phyloP scores from a whole-genome alignment of 2,329 filamentous ascomycete species.

The Coleophoma crateriformis region DNA sequence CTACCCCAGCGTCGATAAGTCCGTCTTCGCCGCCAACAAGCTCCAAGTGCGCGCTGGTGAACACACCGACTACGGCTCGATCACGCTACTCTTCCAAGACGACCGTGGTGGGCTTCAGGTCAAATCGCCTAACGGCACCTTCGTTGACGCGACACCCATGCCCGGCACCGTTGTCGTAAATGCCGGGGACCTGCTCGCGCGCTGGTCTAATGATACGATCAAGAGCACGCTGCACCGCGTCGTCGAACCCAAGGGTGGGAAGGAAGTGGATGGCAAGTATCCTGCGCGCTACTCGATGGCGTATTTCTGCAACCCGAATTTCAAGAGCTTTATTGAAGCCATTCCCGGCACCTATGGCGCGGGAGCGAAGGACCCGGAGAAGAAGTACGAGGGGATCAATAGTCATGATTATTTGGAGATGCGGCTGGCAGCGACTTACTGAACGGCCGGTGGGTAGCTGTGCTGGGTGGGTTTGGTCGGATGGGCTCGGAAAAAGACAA shows the following conservation, averaged over 20 bases:
- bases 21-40: slow-evolving; percentile 44
- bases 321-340: slow-evolving; percentile 55
- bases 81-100: slow-evolving; percentile 51
- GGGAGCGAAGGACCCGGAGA: slow-evolving; percentile 47
- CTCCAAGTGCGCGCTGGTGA: slow-evolving; percentile 41
- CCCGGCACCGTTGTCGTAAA: slow-evolving; percentile 80
- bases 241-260: slow-evolving; percentile 69
- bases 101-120: slow-evolving; percentile 44
- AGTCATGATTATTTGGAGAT: slow-evolving; percentile 77
- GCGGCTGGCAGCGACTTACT: slow-evolving; percentile 72
- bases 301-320: slow-evolving; percentile 72
- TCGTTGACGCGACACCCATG: slow-evolving; percentile 80
- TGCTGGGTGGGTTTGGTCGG: too few relatives aligned
- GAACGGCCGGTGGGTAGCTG: background rate
- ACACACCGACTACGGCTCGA: slow-evolving; percentile 46
- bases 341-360: slow-evolving; percentile 57
- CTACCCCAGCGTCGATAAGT: slow-evolving; percentile 43
- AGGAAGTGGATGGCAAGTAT: slow-evolving; percentile 45
- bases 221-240: slow-evolving; percentile 88
- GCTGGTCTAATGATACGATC: slow-evolving; percentile 90
- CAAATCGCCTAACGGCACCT: slow-evolving; percentile 67
- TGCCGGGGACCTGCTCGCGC: slow-evolving; percentile 76
- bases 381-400: slow-evolving; percentile 75
- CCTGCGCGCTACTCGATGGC: slow-evolving; percentile 82
- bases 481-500: too few relatives aligned